Base-by-base conservation (phyloP, 2,329 filamentous ascomycete genomes). In the Rhynchosporium agropyri region DNA sequence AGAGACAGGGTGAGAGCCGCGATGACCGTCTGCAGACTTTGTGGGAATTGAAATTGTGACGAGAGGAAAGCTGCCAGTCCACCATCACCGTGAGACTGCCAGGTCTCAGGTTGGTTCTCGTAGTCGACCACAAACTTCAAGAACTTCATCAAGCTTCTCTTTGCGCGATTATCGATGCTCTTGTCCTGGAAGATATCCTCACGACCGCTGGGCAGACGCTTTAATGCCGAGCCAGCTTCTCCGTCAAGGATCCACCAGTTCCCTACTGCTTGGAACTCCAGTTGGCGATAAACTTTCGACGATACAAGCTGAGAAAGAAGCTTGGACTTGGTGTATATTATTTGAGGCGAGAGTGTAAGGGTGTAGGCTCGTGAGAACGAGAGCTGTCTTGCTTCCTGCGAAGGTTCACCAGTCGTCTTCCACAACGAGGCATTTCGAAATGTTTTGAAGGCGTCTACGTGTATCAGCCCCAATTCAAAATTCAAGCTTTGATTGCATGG, bases 241-340 rank as follows among this genome's bases (percentile, higher is more conserved):
- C 29, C 57, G 28, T 70, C 66, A 73, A 88, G 88, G 61, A 97
- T 86, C 83, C 90, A 97, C 85, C 94, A 98, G 62, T 90, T 94
- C 31, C 94, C 94, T 31, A 98, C 91, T 33, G 94, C 92, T 65
- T 95, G 85, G 70, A 98, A 98, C 74, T 98, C 94, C 53, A 99
- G 84, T 77, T 97, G 93, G 28, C 89, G 86, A 73, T 94, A 94
- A 12, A 92, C 89, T 69, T 88, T 89, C 6, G 94, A 97, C 2
- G 92, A 92, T n/a, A 98, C 91, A 15, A 98, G 84, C 71, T 88
- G 84, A 8, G 87, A 84, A 4, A 98, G 80, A 40, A 98, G 82
- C 68, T 85, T 82, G 2, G 93, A 96, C 60, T 89, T 88, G 9
- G 91, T 85, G 76, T 97, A 95, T 59, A 98, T 87, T 66, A 97